phyloP scores from a whole-genome alignment of 305 asterid species.

The Fraxinus sp. region DNA sequence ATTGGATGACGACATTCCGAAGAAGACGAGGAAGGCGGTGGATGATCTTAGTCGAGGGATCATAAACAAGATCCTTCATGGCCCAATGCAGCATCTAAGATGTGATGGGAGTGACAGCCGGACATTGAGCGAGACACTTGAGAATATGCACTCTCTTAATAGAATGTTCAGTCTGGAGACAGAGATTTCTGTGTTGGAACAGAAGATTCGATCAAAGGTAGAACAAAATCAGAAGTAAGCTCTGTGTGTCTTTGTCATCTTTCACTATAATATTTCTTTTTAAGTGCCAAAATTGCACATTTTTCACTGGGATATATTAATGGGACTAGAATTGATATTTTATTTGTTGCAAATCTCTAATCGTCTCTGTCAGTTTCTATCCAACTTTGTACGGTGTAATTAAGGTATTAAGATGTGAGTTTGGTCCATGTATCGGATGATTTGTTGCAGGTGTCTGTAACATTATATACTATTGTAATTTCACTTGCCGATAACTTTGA shows the following conservation, averaged over 20 bases:
- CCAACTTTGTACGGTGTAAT: slow-evolving; percentile 32
- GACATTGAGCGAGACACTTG: slow-evolving; percentile 84
- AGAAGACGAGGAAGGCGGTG: slow-evolving; percentile 75
- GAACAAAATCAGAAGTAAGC: slow-evolving; percentile 78
- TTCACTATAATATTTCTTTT: slow-evolving; percentile 11
- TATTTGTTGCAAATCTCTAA: slow-evolving; percentile 17
- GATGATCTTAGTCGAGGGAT: slow-evolving; percentile 91
- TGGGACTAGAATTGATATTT: slow-evolving; percentile 27
- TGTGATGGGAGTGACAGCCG: slow-evolving; percentile 94
- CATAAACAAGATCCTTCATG: slow-evolving; percentile 88
- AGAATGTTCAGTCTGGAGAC: slow-evolving; percentile 90
- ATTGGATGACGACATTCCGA: slow-evolving; percentile 86
- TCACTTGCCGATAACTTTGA: no score
- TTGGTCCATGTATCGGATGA: slow-evolving; percentile 26
- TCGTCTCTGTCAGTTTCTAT: not conserved
- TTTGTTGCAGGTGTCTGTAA: slow-evolving; percentile 12
- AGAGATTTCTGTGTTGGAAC: slow-evolving; percentile 82
- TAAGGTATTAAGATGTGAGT: slow-evolving; percentile 24
- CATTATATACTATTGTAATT: no score
- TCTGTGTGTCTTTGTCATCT: not conserved
- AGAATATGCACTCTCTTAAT: slow-evolving; percentile 95
- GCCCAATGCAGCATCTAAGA: slow-evolving; percentile 96
- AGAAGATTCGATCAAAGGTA: slow-evolving; percentile 86
- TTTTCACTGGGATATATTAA: slow-evolving; percentile 28
- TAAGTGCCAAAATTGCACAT: slow-evolving; percentile 29